Base-by-base conservation (phyloP, 352 stramenopile genomes). In the Globisporangium viniferum region DNA sequence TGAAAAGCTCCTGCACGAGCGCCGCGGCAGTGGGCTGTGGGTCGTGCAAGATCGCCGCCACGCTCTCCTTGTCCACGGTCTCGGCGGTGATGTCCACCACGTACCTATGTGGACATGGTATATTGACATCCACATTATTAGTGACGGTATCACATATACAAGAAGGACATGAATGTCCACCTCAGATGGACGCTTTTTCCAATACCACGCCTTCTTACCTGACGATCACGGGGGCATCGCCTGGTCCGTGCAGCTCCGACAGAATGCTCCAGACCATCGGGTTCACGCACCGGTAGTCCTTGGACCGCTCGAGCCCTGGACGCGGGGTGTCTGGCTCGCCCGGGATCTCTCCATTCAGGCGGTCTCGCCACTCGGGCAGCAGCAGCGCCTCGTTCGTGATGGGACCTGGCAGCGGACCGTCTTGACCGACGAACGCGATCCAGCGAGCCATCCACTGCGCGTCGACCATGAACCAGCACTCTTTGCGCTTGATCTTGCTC, bases 261-360 rank as follows among this genome's bases (percentile, higher is more conserved):
- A 93, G 78, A 3, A 94, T 62, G 39, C 80, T 82, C 84, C 84
- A 94, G 15, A 94, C 84, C 74, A 94, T 89, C 8, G 86, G 83
- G 33, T 80, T 77, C 46, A 94, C 84, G 49, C 79, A 80, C 2
- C 86, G 82, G 51, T 92, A 94, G 73, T 94, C 75, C 39, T 75
- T 74, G 62, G 77, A 74, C 4, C 82, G 66, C 65, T 81, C 58
- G 9, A 94, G 68, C 1, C 80, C 81, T 7, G 69, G 35, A 0
- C 79, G 75, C 6, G 78, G 74, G n/a, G 70, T 70, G 54, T 89
- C 81, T 0, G 84, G 70, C 12, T 78, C 72, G 2, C 84, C 84
- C 18, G 74, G 63, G 9, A 72, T 66, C 41, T 84, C 59, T 5
- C 71, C 70, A 27, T 35, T 65, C 18, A 74, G n/a, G 4, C 74